Evolutionary conservation across 2,329 filamentous ascomycete genomes (phyloP).

Genomic region (Verticillium nubilum): DNA sequence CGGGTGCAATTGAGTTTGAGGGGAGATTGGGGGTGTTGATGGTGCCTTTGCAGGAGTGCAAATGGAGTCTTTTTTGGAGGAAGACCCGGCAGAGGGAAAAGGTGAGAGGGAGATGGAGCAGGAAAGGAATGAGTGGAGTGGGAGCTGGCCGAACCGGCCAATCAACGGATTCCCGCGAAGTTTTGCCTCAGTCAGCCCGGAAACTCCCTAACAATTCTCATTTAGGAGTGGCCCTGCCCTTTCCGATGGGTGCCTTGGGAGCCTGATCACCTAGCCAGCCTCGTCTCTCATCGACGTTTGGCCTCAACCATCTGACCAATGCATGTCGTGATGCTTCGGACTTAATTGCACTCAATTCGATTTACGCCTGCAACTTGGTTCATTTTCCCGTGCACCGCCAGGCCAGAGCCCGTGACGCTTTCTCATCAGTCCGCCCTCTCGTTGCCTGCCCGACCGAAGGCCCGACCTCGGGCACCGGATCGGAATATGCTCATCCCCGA

Average conservation of each 20-base stretch:
- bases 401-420: not conserved
- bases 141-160: slow-evolving; percentile 13
- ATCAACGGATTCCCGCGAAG: not conserved
- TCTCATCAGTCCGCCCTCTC: not conserved
- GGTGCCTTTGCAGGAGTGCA: slow-evolving; percentile 41
- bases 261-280: not conserved
- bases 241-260: not conserved
- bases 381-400: not conserved
- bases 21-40: slow-evolving; percentile 50
- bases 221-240: not conserved
- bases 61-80: slow-evolving; percentile 35
- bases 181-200: slow-evolving; percentile 15
- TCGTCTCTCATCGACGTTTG: not conserved
- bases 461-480: not conserved
- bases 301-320: not conserved
- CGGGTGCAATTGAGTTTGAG: slow-evolving; percentile 56
- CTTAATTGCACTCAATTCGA: not conserved
- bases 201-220: slow-evolving; percentile 13
- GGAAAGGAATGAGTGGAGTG: slow-evolving; percentile 6
- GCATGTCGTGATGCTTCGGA: not conserved
- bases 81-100: slow-evolving; percentile 35
- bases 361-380: not conserved
- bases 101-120: slow-evolving; percentile 25
- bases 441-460: not conserved
- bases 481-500: not conserved